Conservation (phyloP, 768 basidiomycete species). For the Amanita brunnescens region DNA sequence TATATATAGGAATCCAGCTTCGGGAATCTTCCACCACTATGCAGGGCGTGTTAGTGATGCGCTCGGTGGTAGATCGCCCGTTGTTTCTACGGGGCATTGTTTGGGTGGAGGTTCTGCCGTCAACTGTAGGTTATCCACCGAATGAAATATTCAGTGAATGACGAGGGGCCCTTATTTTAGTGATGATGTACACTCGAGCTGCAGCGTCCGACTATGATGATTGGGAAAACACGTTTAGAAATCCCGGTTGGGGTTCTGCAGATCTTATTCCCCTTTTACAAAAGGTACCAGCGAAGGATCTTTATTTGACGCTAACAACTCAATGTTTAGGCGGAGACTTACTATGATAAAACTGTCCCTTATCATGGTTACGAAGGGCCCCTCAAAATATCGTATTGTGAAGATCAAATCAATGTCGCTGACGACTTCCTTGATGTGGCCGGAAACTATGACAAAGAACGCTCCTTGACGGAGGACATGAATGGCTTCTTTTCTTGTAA, state of each 20-base stretch:
- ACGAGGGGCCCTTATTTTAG: no score
- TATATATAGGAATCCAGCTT: conserved; percentile 22
- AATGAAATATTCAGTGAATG: background rate
- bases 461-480: conserved; percentile 33
- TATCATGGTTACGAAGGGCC: conserved; percentile 45
- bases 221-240: conserved; percentile 43
- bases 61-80: conserved; percentile 31
- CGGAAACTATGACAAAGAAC: conserved; percentile 36
- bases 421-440: conserved; percentile 41
- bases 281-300: conserved; percentile 30
- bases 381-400: conserved; percentile 37
- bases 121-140: conserved; percentile 33
- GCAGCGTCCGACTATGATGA: conserved; percentile 58
- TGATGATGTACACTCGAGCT: conserved; percentile 49
- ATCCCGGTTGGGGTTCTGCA: conserved; percentile 53
- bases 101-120: conserved; percentile 58
- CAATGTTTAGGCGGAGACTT: conserved; percentile 30
- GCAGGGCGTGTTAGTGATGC: conserved; percentile 33
- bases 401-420: conserved; percentile 29
- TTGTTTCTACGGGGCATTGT: conserved; percentile 38
- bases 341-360: conserved; percentile 15
- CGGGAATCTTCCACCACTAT: conserved; percentile 37
- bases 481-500: conserved; percentile 38
- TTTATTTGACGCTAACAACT: background rate
- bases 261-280: conserved; percentile 48